Percentiles rank a stretch among this genome's conserved stretches.
Conservation (phyloP, 1,139 yeast genomes). For the Schwanniomyces etchellsii region DNA sequence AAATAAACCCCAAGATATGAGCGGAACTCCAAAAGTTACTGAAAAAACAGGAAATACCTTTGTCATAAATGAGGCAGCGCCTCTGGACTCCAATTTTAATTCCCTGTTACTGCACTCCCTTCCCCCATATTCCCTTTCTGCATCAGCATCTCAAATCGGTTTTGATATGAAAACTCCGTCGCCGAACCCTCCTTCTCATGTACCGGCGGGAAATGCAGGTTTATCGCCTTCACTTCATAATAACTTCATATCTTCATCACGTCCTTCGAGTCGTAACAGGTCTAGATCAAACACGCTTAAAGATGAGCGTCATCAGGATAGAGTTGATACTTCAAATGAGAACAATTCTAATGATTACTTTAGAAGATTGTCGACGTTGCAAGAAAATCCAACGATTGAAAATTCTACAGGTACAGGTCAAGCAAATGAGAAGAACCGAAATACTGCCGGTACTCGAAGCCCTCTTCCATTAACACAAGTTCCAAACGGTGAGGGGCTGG, state of each 20-base stretch:
- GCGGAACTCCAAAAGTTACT: conserved; percentile 4
- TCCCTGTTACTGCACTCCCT: conserved; percentile 9
- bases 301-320: conserved; percentile 22
- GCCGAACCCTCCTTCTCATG: too few relatives aligned
- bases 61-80: background rate
- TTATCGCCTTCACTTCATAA: background rate
- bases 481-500: background rate
- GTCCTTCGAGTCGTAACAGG: conserved; percentile 15
- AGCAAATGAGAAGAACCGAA: background rate
- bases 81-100: conserved; percentile 2
- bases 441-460: background rate
- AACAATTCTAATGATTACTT: conserved; percentile 63
- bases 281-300: conserved; percentile 35
- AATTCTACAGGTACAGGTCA: conserved; percentile 3
- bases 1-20: conserved; percentile 29
- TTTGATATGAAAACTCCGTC: conserved; percentile 17
- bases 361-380: conserved; percentile 63
- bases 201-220: conserved; percentile 8
- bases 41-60: background rate
- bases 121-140: conserved; percentile 13
- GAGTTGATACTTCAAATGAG: conserved; percentile 36
- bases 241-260: conserved; percentile 4
- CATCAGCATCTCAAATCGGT: conserved; percentile 21
- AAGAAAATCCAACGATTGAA: conserved; percentile 47
- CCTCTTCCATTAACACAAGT: background rate